These are phyloP conservation scores for Cladosporium sphaerospermum DNA, from an alignment of 2,329 filamentous ascomycete genomes.

Conservation along the genomic window DNA sequence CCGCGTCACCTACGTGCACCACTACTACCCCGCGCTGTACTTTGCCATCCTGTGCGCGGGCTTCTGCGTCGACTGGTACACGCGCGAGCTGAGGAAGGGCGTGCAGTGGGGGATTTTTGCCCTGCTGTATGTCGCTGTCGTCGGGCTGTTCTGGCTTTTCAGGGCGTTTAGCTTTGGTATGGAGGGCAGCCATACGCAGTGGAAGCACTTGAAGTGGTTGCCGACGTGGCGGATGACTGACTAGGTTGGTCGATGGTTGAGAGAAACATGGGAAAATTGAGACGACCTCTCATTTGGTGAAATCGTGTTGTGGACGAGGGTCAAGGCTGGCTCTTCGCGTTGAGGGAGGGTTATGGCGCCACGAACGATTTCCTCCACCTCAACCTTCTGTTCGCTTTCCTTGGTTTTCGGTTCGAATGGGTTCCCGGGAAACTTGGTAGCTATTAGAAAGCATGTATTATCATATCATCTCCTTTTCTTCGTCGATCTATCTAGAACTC, in stretches of 20 bases:
- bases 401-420: no score
- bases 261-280: no score
- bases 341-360: no score
- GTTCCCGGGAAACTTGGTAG: no score
- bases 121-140: conserved; percentile 64
- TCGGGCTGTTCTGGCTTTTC: conserved; percentile 84
- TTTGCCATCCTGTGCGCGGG: conserved; percentile 88
- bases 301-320: no score
- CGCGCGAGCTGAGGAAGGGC: conserved; percentile 58
- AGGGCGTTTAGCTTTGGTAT: conserved; percentile 95
- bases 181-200: conserved; percentile 75
- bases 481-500: no score
- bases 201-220: conserved; percentile 92
- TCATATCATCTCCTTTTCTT: no score
- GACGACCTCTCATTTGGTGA: no score
- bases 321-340: no score
- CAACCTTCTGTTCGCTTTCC: no score
- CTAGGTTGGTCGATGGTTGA: conserved; percentile 22
- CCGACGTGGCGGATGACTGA: conserved; percentile 78
- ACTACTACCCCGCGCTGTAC: conserved; percentile 98
- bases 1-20: conserved; percentile 96
- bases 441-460: no score
- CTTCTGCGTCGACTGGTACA: conserved; percentile 81
- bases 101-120: conserved; percentile 66
- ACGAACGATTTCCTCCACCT: no score